These are phyloP conservation scores for Fusarium buharicum DNA, from an alignment of 2,329 filamentous ascomycete species.

Conservation along the genomic window DNA sequence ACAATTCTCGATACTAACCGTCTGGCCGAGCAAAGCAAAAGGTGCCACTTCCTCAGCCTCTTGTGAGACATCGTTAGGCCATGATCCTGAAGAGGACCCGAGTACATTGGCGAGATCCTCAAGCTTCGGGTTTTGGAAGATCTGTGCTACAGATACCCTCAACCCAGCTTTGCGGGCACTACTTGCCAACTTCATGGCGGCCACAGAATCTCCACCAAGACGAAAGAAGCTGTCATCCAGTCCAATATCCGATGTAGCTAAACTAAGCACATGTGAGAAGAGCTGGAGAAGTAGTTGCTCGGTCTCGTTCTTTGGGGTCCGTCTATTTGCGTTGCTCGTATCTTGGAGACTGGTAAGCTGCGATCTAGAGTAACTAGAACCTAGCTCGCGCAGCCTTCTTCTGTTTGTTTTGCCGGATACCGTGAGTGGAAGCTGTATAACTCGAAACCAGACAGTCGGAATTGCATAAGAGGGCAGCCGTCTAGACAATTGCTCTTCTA, in stretches of 20 bases:
- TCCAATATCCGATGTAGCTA: conserved; percentile 54
- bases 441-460: conserved; percentile 11
- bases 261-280: conserved; percentile 52
- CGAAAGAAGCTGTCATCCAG: conserved; percentile 52
- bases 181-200: conserved; percentile 61
- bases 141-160: conserved; percentile 41
- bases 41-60: background rate
- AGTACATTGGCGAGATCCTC: conserved; percentile 2
- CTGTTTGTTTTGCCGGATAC: conserved; percentile 8
- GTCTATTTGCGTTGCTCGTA: background rate
- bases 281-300: conserved; percentile 43
- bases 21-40: background rate
- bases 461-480: conserved; percentile 2
- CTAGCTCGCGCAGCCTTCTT: conserved; percentile 6
- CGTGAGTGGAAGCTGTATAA: background rate
- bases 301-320: background rate
- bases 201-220: conserved; percentile 58
- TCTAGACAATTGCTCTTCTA: background rate
- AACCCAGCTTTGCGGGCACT: conserved; percentile 53
- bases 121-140: conserved; percentile 51
- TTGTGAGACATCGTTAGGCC: background rate
- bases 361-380: conserved; percentile 2
- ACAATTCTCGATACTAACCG: background rate
- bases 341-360: background rate
- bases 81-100: background rate